Percentiles rank a stretch among this genome's conserved stretches.
Evolutionary conservation across 2,329 filamentous ascomycete species (phyloP).

Genomic region (Stagonosporopsis cucurbitacearum): DNA sequence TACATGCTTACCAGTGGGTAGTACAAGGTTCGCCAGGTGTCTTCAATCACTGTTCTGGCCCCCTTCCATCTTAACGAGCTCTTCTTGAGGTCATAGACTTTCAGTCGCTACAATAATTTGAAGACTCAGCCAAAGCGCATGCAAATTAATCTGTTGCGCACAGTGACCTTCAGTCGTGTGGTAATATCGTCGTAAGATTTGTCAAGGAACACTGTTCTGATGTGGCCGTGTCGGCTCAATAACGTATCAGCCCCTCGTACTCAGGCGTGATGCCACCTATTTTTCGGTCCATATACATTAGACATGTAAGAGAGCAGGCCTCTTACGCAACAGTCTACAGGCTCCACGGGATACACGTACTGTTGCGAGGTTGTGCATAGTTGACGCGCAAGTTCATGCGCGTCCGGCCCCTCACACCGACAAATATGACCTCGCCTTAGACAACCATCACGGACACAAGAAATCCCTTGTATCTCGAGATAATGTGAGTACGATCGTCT

Average conservation of each 20-base stretch:
- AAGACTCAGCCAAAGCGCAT: too few species aligned
- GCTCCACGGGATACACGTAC: slow-evolving; percentile 9
- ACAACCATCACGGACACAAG: neutral
- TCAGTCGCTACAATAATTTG: neutral
- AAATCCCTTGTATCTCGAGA: neutral
- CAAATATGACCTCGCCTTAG: neutral
- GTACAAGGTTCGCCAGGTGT: neutral
- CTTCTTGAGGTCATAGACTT: neutral
- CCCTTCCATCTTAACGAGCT: neutral
- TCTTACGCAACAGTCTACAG: slow-evolving; percentile 1
- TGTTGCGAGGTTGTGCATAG: neutral
- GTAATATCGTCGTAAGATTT: neutral
- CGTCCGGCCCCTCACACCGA: slow-evolving; percentile 16
- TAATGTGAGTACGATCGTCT: neutral
- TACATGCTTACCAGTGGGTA: neutral
- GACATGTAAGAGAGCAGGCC: neutral
- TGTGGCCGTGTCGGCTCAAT: neutral
- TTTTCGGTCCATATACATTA: neutral
- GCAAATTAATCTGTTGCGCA: neutral
- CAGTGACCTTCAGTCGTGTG: neutral
- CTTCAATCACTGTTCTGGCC: neutral
- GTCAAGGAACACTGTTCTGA: neutral
- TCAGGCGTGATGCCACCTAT: neutral
- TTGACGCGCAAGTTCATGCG: slow-evolving; percentile 12
- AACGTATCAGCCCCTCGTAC: neutral